Evolutionary conservation across 306 rosid genomes (phyloP).

Genomic region (Betula pendula): DNA sequence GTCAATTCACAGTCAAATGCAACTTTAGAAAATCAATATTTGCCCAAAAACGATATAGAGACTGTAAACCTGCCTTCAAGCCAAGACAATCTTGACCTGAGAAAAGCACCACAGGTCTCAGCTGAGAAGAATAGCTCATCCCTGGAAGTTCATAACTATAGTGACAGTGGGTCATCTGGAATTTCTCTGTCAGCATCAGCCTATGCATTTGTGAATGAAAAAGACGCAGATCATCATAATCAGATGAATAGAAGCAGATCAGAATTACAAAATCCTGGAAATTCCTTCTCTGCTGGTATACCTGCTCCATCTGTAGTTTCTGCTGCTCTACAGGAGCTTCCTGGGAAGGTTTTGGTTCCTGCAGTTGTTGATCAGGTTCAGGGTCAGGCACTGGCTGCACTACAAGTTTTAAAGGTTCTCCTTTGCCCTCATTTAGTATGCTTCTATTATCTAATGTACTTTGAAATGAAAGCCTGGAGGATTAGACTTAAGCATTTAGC

Average conservation of each 20-base stretch:
- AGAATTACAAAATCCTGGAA: slow-evolving; percentile 55
- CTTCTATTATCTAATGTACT: background rate
- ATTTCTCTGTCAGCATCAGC: slow-evolving; percentile 33
- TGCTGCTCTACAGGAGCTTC: slow-evolving; percentile 66
- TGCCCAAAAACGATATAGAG: slow-evolving; percentile 36
- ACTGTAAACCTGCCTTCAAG: slow-evolving; percentile 37
- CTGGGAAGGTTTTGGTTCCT: slow-evolving; percentile 94
- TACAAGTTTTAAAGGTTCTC: slow-evolving; percentile 88
- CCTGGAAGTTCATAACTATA: slow-evolving; percentile 36
- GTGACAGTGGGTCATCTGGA: slow-evolving; percentile 37
- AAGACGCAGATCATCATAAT: slow-evolving; percentile 32
- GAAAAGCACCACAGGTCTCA: slow-evolving; percentile 40
- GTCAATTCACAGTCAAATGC: slow-evolving; percentile 41
- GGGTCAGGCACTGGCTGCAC: slow-evolving; percentile 89
- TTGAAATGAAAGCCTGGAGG: background rate
- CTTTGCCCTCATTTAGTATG: slow-evolving; percentile 3
- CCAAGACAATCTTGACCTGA: slow-evolving; percentile 41
- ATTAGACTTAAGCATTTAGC: background rate
- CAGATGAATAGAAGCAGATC: slow-evolving; percentile 45
- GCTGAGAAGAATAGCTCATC: slow-evolving; percentile 47
- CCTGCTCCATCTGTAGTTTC: slow-evolving; percentile 94
- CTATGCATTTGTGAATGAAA: slow-evolving; percentile 40
- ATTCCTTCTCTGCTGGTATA: slow-evolving; percentile 77
- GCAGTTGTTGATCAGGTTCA: slow-evolving; percentile 95
- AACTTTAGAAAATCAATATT: slow-evolving; percentile 40